Base-by-base conservation (phyloP, 805 yeast genomes). In the Candida dendrica region DNA sequence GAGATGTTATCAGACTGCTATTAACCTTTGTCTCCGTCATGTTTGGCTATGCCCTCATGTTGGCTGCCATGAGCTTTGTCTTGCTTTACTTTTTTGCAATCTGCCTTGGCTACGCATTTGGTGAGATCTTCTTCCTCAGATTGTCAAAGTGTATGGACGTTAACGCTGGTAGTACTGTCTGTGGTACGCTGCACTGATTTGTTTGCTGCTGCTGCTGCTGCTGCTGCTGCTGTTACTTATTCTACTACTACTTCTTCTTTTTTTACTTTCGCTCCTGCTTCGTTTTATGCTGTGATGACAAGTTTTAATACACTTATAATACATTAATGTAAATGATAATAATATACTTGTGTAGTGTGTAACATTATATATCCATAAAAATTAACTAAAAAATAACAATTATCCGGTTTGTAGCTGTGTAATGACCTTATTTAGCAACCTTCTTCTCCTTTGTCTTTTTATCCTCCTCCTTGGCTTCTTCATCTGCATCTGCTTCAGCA, bases 31-130 rank as follows among this genome's bases (percentile, higher is more conserved):
- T 77, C 15, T 75, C 84, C 3, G 82, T 84, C 17, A 66, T 83
- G 70, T 56, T 84, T 38, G 81, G 84, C 11, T 84, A 79, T 55
- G 81, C 81, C 30, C 61, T 84, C 52, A 84, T 84, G 95, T 70
- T 84, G 64, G 89, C 79, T 14, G 83, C 84, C 6, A 84, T 84
- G 95, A 69, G 83, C 34, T 84, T 69, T 56, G 72, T 82, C 8
- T 50, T 82, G 37, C 62, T 77, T 0, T 84, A 84, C 50, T 81
- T 84, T 59, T 84, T 84, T 61, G 91, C 86, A 2, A 79, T 82
- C 26, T 75, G 81, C 15, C 51, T 79, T 15, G 95, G 95, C 10
- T 64, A 82, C 45, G 72, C 89, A 1, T 64, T 82, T 43, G 86
- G 87, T 31, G 85, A 84, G 52, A 76, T 84, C 36, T 72, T 77